Evolutionary conservation across 441 rosid species (phyloP).

Genomic region (Oxalis stricta): DNA sequence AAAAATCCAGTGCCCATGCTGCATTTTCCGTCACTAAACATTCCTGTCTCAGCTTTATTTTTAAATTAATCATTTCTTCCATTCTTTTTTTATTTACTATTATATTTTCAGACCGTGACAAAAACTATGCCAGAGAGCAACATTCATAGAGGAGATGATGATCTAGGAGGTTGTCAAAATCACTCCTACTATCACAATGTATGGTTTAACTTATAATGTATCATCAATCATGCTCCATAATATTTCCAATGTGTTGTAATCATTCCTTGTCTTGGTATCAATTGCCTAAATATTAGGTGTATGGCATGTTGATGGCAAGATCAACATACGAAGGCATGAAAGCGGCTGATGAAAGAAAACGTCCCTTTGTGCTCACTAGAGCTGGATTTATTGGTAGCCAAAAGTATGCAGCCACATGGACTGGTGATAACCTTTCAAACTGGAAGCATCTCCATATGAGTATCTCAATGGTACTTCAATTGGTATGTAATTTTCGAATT

Average conservation of each 20-base stretch:
- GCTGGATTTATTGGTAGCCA: conserved; percentile 95
- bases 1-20: too few relatives aligned
- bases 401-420: conserved; percentile 93
- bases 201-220: conserved; percentile 10
- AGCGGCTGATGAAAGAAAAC: conserved; percentile 56
- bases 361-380: conserved; percentile 90
- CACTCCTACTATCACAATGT: conserved; percentile 94
- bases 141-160: conserved; percentile 69
- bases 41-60: too few relatives aligned
- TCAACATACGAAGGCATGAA: conserved; percentile 82
- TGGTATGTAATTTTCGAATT: conserved; percentile 39
- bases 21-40: too few relatives aligned
- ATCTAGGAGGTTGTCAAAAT: conserved; percentile 72
- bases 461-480: conserved; percentile 82
- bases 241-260: not conserved
- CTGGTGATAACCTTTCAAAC: conserved; percentile 86
- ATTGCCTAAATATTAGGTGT: conserved; percentile 41
- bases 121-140: conserved; percentile 91
- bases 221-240: not conserved
- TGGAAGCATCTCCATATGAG: conserved; percentile 96
- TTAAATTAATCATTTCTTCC: too few relatives aligned
- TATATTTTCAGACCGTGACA: conserved; percentile 41
- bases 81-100: conserved; percentile 2
- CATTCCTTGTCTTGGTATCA: conserved; percentile 1
- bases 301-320: conserved; percentile 91